Evolutionary conservation across 371 early-diverging fungal genomes (phyloP), one percentile per base, ranked within the genome.

Genomic region (Mucor saturninus): DNA sequence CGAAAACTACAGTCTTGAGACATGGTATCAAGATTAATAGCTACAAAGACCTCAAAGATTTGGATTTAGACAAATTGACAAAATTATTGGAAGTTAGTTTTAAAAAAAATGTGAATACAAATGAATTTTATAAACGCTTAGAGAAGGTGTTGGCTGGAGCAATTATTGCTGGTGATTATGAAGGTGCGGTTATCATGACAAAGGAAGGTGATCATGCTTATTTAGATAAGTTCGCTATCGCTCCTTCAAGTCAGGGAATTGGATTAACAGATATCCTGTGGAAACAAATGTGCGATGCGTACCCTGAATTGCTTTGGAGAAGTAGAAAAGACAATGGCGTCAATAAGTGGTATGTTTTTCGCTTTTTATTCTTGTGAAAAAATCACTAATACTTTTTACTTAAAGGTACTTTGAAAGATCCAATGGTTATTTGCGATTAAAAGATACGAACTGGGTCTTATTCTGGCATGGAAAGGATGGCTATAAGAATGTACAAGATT

Each of bases 251-350:
- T 46, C 96, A 96, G 74, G 98, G 98, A 8, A 91, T 92, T 38
- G 98, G 98, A 0, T 85, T 95, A 32, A 96, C 96, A 0, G 98
- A 97, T 72, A 92, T 95, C 11, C 64, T 97, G 54, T 97, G 98
- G 98, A 84, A 86, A 35, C 82, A 84, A 51, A 78, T 97, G 75
- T 77, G 84, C 38, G 82, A 83, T 43, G 75, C 75, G n/a, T 93
- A 89, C 65, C 88, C 89, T 0, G 83, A 86, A 71, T 69, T 94
- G 54, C 79, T 89, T 56, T 97, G 98, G 98, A 81, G 98, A 65
- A 89, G 90, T 63, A 83, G 96, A 52, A 77, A 83, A n/a, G 87
- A 89, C 42, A 97, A 97, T 66, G 91, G 90, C 0, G 96, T 97
- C 21, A 97, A 96, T 67, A 91, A 91, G 68, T 97, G 96, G 96